Conservation (phyloP, 192 early-diverging fungal genomes). For the Entophlyctis helioformis region DNA sequence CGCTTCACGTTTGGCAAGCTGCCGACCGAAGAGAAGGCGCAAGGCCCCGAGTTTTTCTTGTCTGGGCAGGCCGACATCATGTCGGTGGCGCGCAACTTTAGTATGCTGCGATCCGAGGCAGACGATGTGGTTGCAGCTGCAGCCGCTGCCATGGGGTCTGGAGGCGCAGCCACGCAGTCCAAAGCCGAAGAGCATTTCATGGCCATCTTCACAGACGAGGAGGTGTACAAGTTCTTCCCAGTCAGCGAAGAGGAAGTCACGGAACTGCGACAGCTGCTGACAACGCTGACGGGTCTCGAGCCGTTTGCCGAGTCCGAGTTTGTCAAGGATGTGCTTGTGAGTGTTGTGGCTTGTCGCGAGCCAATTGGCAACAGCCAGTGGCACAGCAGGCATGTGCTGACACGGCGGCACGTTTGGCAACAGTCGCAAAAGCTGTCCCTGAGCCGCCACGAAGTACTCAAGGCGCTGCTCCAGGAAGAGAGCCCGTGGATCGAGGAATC, state of each 20-base stretch:
- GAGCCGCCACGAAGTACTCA: conserved; percentile 8
- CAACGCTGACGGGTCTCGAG: conserved; percentile 4
- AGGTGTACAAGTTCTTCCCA: conserved; percentile 26
- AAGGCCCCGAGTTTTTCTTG: too few relatives aligned
- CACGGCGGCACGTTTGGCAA: neutral
- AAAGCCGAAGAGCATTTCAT: neutral
- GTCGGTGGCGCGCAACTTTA: neutral
- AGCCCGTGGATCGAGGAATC: conserved; percentile 18
- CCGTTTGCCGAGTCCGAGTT: conserved; percentile 14
- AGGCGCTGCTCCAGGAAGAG: conserved; percentile 11
- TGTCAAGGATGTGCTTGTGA: conserved; percentile 17
- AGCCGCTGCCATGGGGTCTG: neutral
- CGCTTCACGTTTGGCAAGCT: conserved; percentile 5
- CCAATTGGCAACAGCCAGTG: too few relatives aligned
- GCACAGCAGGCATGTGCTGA: too few relatives aligned
- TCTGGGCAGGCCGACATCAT: too few relatives aligned
- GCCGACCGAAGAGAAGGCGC: neutral
- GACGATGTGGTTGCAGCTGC: conserved; percentile 4
- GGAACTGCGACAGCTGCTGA: conserved; percentile 5
- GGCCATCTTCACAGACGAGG: conserved; percentile 1
- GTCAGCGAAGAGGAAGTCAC: conserved; percentile 17
- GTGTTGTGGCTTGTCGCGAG: too few relatives aligned
- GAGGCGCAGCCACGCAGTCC: neutral
- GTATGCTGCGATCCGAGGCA: neutral
- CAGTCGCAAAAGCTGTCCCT: conserved; percentile 15